Percentiles rank a stretch among this genome's conserved stretches.
phyloP scores from a whole-genome alignment of 768 basidiomycete genomes.

The Naganishia antarctica region DNA sequence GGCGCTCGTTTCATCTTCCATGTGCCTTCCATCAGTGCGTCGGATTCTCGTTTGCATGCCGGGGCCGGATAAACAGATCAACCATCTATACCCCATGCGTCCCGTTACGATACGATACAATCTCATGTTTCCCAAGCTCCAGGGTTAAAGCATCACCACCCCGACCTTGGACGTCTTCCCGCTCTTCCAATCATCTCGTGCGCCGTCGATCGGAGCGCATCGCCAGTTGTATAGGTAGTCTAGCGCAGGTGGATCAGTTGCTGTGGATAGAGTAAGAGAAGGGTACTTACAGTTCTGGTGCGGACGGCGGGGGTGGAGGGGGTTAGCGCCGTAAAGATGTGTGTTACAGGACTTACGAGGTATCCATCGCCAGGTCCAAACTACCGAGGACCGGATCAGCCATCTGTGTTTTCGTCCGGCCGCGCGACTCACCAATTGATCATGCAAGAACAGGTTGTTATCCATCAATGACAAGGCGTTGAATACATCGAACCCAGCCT shows the following conservation, averaged over 20 bases:
- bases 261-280: neutral
- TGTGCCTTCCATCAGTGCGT: too few species aligned
- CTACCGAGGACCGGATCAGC: slow-evolving; percentile 51
- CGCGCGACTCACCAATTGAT: slow-evolving; percentile 63
- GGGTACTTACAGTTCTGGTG: slow-evolving; percentile 30
- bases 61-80: too few species aligned
- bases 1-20: slow-evolving; percentile 35
- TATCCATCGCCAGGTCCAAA: slow-evolving; percentile 90
- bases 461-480: slow-evolving; percentile 95
- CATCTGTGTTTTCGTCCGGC: slow-evolving; percentile 1
- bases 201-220: slow-evolving; percentile 71
- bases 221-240: slow-evolving; percentile 90
- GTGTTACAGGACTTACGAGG: slow-evolving; percentile 58
- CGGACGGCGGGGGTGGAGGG: too few species aligned
- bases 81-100: too few species aligned
- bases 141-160: slow-evolving; percentile 80
- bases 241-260: slow-evolving; percentile 35
- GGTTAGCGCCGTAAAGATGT: too few species aligned
- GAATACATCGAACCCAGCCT: slow-evolving; percentile 89
- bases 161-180: slow-evolving; percentile 54
- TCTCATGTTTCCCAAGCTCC: neutral
- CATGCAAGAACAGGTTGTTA: slow-evolving; percentile 72
- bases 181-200: slow-evolving; percentile 49
- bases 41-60: too few species aligned
- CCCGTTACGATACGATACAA: too few species aligned